These are phyloP conservation scores for Ceraceosorus bombacis DNA, from an alignment of 1,284 basidiomycete genomes.

Conservation along the genomic window DNA sequence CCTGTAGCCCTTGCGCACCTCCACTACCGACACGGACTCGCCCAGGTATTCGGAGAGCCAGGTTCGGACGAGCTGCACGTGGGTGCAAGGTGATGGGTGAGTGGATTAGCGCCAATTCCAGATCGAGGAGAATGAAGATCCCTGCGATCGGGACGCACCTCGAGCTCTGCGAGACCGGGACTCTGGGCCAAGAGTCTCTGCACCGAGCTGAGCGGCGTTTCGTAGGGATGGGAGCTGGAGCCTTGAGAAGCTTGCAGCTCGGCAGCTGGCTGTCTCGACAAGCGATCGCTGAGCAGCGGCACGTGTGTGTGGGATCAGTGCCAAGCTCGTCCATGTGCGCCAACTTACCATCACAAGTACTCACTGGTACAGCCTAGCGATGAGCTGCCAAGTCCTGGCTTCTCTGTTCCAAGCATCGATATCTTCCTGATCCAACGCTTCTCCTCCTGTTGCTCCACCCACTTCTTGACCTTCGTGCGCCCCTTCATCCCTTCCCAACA, in stretches of 20 bases:
- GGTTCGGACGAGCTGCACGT: constrained; percentile 31
- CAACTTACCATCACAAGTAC: background rate
- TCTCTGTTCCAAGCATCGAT: constrained; percentile 11
- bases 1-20: constrained; percentile 45
- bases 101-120: constrained; percentile 7
- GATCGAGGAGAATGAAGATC: background rate
- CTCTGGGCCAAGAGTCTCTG: constrained; percentile 34
- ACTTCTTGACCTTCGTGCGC: background rate
- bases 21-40: constrained; percentile 24
- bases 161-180: constrained; percentile 39
- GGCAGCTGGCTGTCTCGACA: background rate
- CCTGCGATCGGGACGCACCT: constrained; percentile 12
- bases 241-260: background rate
- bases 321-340: too few species aligned
- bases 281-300: background rate
- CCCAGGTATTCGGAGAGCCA: constrained; percentile 25
- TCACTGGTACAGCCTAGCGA: constrained; percentile 6
- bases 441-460: background rate
- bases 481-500: too few species aligned
- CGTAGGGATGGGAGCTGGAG: constrained; percentile 24
- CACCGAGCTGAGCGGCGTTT: constrained; percentile 41
- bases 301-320: too few species aligned
- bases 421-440: constrained; percentile 2
- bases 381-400: constrained; percentile 14
- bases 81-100: background rate